These are phyloP conservation scores for Cymbidium sinense DNA, from an alignment of 106 monocot species.

Conservation along the genomic window DNA sequence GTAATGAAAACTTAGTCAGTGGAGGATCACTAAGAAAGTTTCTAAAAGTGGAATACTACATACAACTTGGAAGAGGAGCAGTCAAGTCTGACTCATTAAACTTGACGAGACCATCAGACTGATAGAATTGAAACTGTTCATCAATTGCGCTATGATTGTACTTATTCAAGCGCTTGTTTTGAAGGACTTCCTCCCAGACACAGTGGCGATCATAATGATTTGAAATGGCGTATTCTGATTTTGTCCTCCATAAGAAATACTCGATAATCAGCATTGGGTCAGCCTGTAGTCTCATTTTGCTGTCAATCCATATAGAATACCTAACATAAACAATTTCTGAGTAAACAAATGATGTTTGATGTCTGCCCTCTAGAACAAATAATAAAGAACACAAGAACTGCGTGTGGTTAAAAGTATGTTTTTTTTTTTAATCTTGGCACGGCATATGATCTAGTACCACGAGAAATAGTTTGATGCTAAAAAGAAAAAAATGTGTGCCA, in stretches of 20 bases:
- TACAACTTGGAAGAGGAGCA: constrained; percentile 80
- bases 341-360: neutral
- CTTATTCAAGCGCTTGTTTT: constrained; percentile 91
- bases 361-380: neutral
- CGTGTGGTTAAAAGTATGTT: too few relatives aligned
- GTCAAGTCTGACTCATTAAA: constrained; percentile 58
- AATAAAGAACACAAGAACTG: neutral
- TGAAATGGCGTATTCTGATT: constrained; percentile 81
- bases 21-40: neutral
- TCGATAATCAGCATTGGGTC: constrained; percentile 82
- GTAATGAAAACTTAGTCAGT: neutral
- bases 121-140: constrained; percentile 87
- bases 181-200: constrained; percentile 92
- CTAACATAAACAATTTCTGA: constrained; percentile 26
- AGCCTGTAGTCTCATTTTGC: constrained; percentile 70
- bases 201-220: constrained; percentile 86
- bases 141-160: constrained; percentile 87
- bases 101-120: constrained; percentile 65
- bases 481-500: too few relatives aligned
- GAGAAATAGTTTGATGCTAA: too few relatives aligned
- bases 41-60: constrained; percentile 13
- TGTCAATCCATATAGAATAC: constrained; percentile 95
- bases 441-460: too few relatives aligned
- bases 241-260: constrained; percentile 72
- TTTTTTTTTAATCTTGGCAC: too few relatives aligned